phyloP scores from a whole-genome alignment of 2,329 filamentous ascomycete genomes.

The Cadophora luteo-olivacea region DNA sequence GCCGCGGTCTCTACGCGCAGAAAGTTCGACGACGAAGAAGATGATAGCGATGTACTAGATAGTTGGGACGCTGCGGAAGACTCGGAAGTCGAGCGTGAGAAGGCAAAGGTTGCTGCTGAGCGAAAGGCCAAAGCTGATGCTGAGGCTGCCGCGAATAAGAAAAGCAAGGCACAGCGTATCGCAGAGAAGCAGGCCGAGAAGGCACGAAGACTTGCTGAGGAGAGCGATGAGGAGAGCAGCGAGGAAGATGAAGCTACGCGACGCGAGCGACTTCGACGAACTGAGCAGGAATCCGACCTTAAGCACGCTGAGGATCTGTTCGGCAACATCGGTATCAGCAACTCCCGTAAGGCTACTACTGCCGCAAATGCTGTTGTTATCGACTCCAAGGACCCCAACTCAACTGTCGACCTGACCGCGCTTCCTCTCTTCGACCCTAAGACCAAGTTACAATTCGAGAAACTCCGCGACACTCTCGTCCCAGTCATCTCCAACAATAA shows the following conservation, averaged over 20 bases:
- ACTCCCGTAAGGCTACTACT: slow-evolving; percentile 71
- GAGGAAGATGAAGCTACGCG: slow-evolving; percentile 75
- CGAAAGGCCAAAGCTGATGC: slow-evolving; percentile 89
- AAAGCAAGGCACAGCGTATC: slow-evolving; percentile 85
- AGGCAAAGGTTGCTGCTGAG: slow-evolving; percentile 84
- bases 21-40: slow-evolving; percentile 94
- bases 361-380: slow-evolving; percentile 70
- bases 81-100: slow-evolving; percentile 95
- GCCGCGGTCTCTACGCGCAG: slow-evolving; percentile 44
- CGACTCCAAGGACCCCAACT: slow-evolving; percentile 75
- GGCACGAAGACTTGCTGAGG: slow-evolving; percentile 58
- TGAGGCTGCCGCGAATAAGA: slow-evolving; percentile 88
- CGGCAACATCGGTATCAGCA: slow-evolving; percentile 71
- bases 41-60: slow-evolving; percentile 85
- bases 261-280: slow-evolving; percentile 76
- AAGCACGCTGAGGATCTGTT: slow-evolving; percentile 92
- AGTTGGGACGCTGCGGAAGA: slow-evolving; percentile 98
- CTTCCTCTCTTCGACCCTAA: slow-evolving; percentile 88
- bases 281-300: slow-evolving; percentile 88
- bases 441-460: slow-evolving; percentile 85
- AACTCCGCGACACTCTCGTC: slow-evolving; percentile 77
- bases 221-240: slow-evolving; percentile 63
- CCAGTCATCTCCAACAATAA: slow-evolving; percentile 76
- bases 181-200: slow-evolving; percentile 75
- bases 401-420: slow-evolving; percentile 79